Evolutionary conservation across 768 basidiomycete species (phyloP), one percentile per base, ranked within the genome.

Genomic region (Cystofilobasidium bisporidii): DNA sequence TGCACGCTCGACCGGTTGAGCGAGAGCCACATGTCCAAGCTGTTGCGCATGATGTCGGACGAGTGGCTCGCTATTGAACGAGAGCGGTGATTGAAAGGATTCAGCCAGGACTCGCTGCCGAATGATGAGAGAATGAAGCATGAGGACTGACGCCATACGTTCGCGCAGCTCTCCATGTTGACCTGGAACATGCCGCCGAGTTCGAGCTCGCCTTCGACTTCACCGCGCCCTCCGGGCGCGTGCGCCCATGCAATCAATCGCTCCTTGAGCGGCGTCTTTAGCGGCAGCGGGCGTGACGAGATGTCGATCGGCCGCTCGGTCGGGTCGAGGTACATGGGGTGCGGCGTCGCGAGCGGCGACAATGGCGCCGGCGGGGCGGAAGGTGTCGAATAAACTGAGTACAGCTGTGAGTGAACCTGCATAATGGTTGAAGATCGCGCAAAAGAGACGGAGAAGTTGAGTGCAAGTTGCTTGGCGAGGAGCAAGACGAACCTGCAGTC

Each of bases 1-100:
- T 75, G 73, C 18, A 76, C 69, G 0, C 66, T 15, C 30, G 62
- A 64, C 36, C 76, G 70, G 66, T 75, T 76, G 72, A 75, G 68
- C 1, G 69, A 67, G 6, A 71, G 73, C 75, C 77, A 78, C 6
- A 76, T 59, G 48, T 72, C 72, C 3, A 74, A 18, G 0, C 71
- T 70, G 28, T 67, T 65, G 32, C 26, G 53, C 38, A 61, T 60
- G 20, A 68, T 45, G 38, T 47, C 40, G 30, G 63, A 60, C 40
- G 58, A 65, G 36, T 59, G 64, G 3, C 47, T 53, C n/a, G 58
- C n/a, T n/a, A n/a, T n/a, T n/a, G n/a, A n/a, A n/a, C n/a, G n/a
- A n/a, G n/a, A n/a, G n/a, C n/a, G n/a, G n/a, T n/a, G n/a, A n/a
- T n/a, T n/a, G n/a, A n/a, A n/a, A n/a, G n/a, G n/a, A n/a, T n/a